Evolutionary conservation across 1,139 yeast species (phyloP).

Genomic region (Zygoascus sp.): DNA sequence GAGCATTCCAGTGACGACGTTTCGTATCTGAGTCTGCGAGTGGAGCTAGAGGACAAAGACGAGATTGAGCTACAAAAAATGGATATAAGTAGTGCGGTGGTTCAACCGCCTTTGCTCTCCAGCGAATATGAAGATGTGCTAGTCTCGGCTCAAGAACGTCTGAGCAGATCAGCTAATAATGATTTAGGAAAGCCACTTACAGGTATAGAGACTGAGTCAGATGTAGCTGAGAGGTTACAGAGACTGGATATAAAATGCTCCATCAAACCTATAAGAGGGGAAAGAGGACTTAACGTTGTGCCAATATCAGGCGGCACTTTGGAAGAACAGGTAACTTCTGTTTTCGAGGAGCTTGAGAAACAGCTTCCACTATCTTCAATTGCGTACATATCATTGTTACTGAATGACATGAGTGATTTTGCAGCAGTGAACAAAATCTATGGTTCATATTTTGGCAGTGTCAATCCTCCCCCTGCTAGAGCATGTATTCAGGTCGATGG

Average conservation of each 20-base stretch:
- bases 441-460: slow-evolving; percentile 47
- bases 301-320: slow-evolving; percentile 9
- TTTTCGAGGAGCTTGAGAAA: slow-evolving; percentile 17
- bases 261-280: slow-evolving; percentile 1
- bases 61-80: slow-evolving; percentile 23
- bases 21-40: slow-evolving; percentile 50
- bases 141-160: slow-evolving; percentile 16
- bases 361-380: slow-evolving; percentile 16
- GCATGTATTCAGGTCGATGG: slow-evolving; percentile 68
- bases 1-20: slow-evolving; percentile 58
- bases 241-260: too few species aligned
- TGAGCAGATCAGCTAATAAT: too few species aligned
- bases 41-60: slow-evolving; percentile 38
- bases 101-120: slow-evolving; percentile 49
- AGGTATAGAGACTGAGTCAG: too few species aligned
- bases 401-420: slow-evolving; percentile 64
- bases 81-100: too few species aligned
- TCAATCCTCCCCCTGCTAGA: slow-evolving; percentile 75
- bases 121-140: slow-evolving; percentile 45
- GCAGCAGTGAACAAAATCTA: slow-evolving; percentile 57
- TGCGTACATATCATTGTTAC: slow-evolving; percentile 38
- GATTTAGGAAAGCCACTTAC: too few species aligned
- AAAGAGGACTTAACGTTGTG: background rate
- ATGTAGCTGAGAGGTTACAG: too few species aligned
- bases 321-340: slow-evolving; percentile 19